Evolutionary conservation across 2,329 filamentous ascomycete genomes (phyloP), one percentile per base, ranked within the genome.

Genomic region (Dichotomopilus funicola): DNA sequence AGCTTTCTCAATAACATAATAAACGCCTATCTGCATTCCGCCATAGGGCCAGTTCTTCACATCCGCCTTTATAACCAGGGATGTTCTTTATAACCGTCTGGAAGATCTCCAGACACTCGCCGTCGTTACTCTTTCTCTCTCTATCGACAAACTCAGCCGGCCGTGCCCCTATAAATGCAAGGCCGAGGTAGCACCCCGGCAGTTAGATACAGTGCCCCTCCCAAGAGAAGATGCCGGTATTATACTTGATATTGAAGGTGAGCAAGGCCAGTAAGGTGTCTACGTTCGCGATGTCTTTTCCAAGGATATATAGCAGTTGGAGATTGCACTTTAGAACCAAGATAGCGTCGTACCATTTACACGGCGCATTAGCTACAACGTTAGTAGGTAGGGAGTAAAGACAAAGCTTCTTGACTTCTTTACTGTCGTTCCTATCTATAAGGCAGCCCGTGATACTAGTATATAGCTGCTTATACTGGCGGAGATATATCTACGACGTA

Each of bases 181-280:
- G 51, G 48, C 65, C 49, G 41, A 67, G 47, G 45, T 71, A 70
- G 56, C 36, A 67, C 51, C 61, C 51, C 43, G 55, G 40, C 2
- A 70, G 52, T 6, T 65, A 6, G 37, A 68, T 56, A 12, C 57
- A 52, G 50, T 70, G 51, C n/a, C 59, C 44, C 54, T 68, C 54
- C 34, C 40, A 54, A 6, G 53, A 48, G 52, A 68, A 67, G 41
- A 66, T 60, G 12, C 57, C 53, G 0, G 50, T 64, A 45, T 71
- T 46, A 50, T 67, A 70, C 1, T 52, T 49, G 34, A 69, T 66
- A 36, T 70, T 71, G 10, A 68, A 70, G 0, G 46, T 63, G 2
- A 66, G 54, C 11, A 71, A 33, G 44, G 44, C 43, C 5, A 51
- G 43, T 44, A 51, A 44, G 33, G 56, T 68, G 66, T 12, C 61